Conservation (phyloP, 352 stramenopile species). For the Phytophthora capsici region DNA sequence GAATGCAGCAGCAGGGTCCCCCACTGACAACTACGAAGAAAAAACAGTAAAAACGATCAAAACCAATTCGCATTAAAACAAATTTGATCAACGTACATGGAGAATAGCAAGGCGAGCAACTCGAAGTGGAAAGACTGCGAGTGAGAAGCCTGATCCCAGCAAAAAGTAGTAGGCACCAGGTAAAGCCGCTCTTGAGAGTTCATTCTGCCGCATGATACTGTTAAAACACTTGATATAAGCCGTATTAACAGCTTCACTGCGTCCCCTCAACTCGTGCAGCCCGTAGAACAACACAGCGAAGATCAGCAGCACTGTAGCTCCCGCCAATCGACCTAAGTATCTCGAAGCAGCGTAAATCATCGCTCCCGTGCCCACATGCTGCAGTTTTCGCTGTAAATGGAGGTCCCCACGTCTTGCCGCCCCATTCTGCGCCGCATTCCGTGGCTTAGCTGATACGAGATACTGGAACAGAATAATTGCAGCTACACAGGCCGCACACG, state of each 20-base stretch:
- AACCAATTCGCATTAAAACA: background rate
- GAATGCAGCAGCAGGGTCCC: conserved; percentile 57
- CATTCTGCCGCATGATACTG: conserved; percentile 53
- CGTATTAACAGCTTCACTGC: conserved; percentile 34
- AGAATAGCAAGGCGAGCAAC: conserved; percentile 63
- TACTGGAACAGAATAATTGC: conserved; percentile 50
- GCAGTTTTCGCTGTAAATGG: conserved; percentile 56
- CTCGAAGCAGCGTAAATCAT: conserved; percentile 53
- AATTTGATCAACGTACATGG: conserved; percentile 39
- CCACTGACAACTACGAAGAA: conserved; percentile 51
- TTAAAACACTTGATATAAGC: conserved; percentile 52
- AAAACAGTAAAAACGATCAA: background rate
- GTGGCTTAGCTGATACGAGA: conserved; percentile 29
- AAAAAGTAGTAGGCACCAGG: conserved; percentile 72
- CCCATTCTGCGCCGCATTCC: background rate
- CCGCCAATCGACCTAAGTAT: conserved; percentile 29
- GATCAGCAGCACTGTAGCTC: conserved; percentile 35
- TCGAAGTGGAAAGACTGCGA: conserved; percentile 42
- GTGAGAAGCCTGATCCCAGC: conserved; percentile 46
- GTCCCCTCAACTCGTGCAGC: conserved; percentile 42
- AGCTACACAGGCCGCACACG: conserved; percentile 25
- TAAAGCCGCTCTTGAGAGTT: conserved; percentile 43
- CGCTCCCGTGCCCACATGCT: conserved; percentile 53
- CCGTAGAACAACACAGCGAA: conserved; percentile 47
- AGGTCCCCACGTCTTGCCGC: conserved; percentile 38